Evolutionary conservation across 192 early-diverging fungal species (phyloP).

Genomic region (Backusella tuberculispora): DNA sequence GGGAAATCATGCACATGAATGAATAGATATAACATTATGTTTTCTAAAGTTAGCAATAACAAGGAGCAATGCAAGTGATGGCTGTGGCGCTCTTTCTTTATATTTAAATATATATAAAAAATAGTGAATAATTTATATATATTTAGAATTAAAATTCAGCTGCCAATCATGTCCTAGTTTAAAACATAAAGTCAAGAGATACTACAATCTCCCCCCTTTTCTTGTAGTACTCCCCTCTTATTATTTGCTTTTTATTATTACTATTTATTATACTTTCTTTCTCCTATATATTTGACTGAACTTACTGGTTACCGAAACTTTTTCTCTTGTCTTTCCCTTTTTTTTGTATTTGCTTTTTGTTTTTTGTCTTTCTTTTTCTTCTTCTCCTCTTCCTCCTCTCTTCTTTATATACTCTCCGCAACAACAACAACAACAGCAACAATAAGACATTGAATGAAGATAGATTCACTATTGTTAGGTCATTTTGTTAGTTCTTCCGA

Average conservation of each 20-base stretch:
- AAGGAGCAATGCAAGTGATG: background rate
- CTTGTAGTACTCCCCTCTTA: background rate
- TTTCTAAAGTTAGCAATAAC: background rate
- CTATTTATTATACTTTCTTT: constrained; percentile 4
- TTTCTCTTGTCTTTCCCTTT: background rate
- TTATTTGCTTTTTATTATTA: background rate
- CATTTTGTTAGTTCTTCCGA: constrained; percentile 1
- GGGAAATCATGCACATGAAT: constrained; percentile 2
- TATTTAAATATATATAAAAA: background rate
- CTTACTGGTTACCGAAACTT: background rate
- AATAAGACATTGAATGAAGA: background rate
- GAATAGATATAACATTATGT: background rate
- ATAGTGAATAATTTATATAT: too few species aligned
- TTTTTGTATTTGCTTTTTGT: background rate
- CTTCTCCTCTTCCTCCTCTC: background rate
- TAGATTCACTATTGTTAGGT: constrained; percentile 20
- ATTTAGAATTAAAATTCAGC: background rate
- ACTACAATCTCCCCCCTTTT: background rate
- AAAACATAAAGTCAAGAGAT: background rate
- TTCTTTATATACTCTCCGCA: background rate
- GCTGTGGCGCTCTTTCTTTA: background rate
- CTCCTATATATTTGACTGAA: background rate
- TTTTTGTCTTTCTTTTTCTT: constrained; percentile 1
- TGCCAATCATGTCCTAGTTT: background rate
- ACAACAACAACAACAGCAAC: background rate